These are phyloP conservation scores for Fusarium dimerum DNA, from an alignment of 2,329 filamentous ascomycete species.

Conservation along the genomic window DNA sequence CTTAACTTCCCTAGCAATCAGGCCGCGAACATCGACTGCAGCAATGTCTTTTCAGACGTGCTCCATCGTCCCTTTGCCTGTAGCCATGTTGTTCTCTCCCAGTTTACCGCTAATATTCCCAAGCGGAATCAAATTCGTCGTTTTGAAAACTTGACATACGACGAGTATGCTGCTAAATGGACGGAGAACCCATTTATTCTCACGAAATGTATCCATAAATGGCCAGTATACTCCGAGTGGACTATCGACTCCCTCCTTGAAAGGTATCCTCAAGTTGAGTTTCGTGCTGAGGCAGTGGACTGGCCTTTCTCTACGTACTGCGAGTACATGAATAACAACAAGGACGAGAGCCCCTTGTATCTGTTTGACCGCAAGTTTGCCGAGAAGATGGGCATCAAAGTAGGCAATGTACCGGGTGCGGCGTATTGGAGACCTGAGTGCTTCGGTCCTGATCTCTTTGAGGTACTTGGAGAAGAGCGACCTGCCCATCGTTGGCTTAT, in stretches of 20 bases:
- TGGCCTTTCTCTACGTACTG: slow-evolving; percentile 84
- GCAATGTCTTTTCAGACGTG: slow-evolving; percentile 83
- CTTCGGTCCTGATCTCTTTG: slow-evolving; percentile 86
- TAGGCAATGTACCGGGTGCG: slow-evolving; percentile 52
- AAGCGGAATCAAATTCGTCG: slow-evolving; percentile 70
- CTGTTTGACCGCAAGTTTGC: slow-evolving; percentile 87
- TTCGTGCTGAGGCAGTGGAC: slow-evolving; percentile 90
- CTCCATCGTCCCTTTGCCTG: slow-evolving; percentile 90
- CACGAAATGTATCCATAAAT: slow-evolving; percentile 75
- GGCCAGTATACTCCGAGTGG: slow-evolving; percentile 80
- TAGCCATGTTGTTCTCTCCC: slow-evolving; percentile 68
- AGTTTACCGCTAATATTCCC: slow-evolving; percentile 73
- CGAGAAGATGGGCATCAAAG: slow-evolving; percentile 75
- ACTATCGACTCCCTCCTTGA: slow-evolving; percentile 64
- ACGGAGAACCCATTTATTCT: slow-evolving; percentile 83
- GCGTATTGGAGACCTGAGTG: slow-evolving; percentile 80
- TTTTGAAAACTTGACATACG: slow-evolving; percentile 66
- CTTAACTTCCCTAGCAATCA: slow-evolving; percentile 56
- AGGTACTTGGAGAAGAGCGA: slow-evolving; percentile 72
- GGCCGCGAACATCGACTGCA: slow-evolving; percentile 67
- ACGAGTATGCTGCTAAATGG: slow-evolving; percentile 76
- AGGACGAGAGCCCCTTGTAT: slow-evolving; percentile 88
- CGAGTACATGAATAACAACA: slow-evolving; percentile 76
- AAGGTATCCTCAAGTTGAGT: slow-evolving; percentile 67
- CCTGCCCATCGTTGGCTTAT: slow-evolving; percentile 94